Conservation (phyloP, 2,329 filamentous ascomycete genomes). For the Cryphonectria carpinicola region DNA sequence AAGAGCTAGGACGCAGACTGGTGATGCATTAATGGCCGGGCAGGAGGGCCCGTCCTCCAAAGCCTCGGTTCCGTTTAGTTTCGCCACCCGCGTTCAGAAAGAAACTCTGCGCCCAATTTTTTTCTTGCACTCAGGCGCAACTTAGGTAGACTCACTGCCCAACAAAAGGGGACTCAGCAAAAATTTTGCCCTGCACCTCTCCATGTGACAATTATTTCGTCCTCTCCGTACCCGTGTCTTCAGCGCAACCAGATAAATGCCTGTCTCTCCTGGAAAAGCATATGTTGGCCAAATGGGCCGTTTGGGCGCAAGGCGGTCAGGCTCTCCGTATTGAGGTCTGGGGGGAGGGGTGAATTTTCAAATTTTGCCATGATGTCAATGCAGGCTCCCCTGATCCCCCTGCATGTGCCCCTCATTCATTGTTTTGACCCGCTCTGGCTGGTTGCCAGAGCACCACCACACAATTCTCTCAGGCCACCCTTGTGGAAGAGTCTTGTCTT, state of each 20-base stretch:
- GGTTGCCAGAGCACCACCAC: slow-evolving; percentile 18
- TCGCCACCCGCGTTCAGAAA: slow-evolving; percentile 25
- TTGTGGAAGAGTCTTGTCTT: neutral
- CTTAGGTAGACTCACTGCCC: slow-evolving; percentile 30
- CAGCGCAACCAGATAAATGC: neutral
- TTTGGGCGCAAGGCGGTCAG: slow-evolving; percentile 12
- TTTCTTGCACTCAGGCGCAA: slow-evolving; percentile 28
- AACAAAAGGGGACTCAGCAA: slow-evolving; percentile 18
- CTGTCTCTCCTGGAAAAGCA: neutral
- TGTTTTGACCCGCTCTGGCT: slow-evolving; percentile 21
- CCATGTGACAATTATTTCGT: neutral
- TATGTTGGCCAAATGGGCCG: neutral
- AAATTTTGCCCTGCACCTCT: neutral
- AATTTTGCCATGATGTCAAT: slow-evolving; percentile 31
- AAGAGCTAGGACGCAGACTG: slow-evolving; percentile 24
- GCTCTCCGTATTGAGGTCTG: neutral
- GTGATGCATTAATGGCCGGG: slow-evolving; percentile 30
- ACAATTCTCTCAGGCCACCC: neutral
- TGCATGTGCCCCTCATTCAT: slow-evolving; percentile 26
- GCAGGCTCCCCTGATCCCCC: slow-evolving; percentile 18
- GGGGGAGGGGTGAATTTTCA: slow-evolving; percentile 6
- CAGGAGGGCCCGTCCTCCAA: slow-evolving; percentile 20
- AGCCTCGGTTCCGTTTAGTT: slow-evolving; percentile 26
- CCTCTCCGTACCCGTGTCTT: neutral
- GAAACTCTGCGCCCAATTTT: slow-evolving; percentile 26